Percentiles rank a stretch among this genome's conserved stretches.
These are phyloP conservation scores for Aspergillus campestris DNA, from an alignment of 495 filamentous ascomycete species.

Conservation along the genomic window DNA sequence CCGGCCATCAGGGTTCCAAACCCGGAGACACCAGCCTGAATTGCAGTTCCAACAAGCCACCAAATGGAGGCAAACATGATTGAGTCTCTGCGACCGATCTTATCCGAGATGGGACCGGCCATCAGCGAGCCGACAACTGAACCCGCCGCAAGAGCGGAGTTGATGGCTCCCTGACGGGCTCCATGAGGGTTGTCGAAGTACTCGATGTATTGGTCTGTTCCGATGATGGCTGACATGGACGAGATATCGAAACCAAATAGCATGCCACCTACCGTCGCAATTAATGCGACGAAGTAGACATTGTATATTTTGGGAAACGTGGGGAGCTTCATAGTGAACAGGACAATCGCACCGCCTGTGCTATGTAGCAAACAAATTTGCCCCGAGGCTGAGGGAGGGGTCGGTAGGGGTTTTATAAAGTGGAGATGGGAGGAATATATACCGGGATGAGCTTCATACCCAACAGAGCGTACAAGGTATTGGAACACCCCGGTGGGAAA, in stretches of 20 bases:
- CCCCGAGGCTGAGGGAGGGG: too few species aligned
- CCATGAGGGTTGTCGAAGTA: constrained; percentile 54
- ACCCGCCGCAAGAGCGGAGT: constrained; percentile 53
- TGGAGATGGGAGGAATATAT: too few species aligned
- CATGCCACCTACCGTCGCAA: constrained; percentile 53
- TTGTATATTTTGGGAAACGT: constrained; percentile 46
- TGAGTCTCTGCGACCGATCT: constrained; percentile 49
- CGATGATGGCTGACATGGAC: constrained; percentile 57
- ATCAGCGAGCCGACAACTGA: constrained; percentile 48
- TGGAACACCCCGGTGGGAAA: too few species aligned
- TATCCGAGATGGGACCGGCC: constrained; percentile 53
- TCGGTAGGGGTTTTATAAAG: too few species aligned
- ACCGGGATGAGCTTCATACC: too few species aligned
- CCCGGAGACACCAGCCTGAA: constrained; percentile 47
- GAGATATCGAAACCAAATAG: constrained; percentile 61
- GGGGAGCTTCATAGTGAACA: constrained; percentile 20
- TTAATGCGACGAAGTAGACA: constrained; percentile 53
- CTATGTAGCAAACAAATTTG: too few species aligned
- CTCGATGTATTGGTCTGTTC: constrained; percentile 52
- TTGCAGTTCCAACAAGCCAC: constrained; percentile 54
- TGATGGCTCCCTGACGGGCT: constrained; percentile 50
- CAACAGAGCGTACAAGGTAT: too few species aligned
- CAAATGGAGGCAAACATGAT: constrained; percentile 53
- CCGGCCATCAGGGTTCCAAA: constrained; percentile 51
- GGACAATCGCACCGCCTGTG: too few species aligned